These are phyloP conservation scores for Euphrasia arctica DNA, from an alignment of 305 asterid species.

Conservation along the genomic window DNA sequence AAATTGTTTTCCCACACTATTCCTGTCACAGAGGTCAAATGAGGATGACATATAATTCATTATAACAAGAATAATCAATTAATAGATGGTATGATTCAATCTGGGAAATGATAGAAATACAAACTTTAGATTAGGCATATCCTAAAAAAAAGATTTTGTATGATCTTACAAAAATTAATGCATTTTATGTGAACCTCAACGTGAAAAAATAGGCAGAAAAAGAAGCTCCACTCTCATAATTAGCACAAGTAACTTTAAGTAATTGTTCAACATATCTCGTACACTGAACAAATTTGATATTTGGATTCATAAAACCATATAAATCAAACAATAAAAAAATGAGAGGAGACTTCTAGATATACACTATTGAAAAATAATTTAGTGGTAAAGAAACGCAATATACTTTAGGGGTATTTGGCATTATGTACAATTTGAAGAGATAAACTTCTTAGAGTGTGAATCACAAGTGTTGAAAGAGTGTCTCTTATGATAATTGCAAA, in stretches of 20 bases:
- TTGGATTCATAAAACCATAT: constrained; percentile 3
- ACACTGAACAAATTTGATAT: constrained; percentile 18
- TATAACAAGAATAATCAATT: constrained; percentile 18
- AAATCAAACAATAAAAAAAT: not conserved
- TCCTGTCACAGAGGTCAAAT: constrained; percentile 51
- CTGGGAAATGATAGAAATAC: constrained; percentile 7
- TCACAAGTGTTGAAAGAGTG: not conserved
- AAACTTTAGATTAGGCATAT: not conserved
- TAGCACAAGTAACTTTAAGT: constrained; percentile 11
- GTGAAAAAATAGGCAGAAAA: too few species aligned
- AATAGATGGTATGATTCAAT: constrained; percentile 3
- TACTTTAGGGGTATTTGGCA: not conserved
- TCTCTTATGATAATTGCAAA: constrained; percentile 9
- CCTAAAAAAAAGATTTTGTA: too few species aligned
- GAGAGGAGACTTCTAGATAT: not conserved
- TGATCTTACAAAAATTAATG: too few species aligned
- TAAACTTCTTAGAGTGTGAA: constrained; percentile 1
- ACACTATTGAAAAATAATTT: constrained; percentile 6
- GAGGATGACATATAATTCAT: constrained; percentile 23
- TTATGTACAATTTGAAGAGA: not conserved
- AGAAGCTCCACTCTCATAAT: not conserved
- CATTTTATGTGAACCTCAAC: too few species aligned
- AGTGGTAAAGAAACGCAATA: constrained; percentile 11
- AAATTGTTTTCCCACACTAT: constrained; percentile 53
- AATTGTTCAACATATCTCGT: constrained; percentile 15